phyloP scores from a whole-genome alignment of 306 rosid species.

The Prunus padus region DNA sequence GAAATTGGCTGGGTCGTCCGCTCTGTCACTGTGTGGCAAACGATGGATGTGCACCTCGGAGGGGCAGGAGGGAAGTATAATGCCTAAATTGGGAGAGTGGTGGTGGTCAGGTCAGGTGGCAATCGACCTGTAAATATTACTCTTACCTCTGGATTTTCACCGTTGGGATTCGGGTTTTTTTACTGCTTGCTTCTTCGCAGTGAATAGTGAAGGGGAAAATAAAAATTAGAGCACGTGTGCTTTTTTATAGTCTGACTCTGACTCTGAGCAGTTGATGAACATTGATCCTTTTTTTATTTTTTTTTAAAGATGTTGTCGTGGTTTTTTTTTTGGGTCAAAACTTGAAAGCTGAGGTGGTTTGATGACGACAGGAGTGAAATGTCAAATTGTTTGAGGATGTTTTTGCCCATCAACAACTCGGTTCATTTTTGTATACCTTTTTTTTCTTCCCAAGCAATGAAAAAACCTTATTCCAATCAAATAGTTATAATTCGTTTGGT shows the following conservation, averaged over 20 bases:
- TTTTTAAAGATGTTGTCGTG: background rate
- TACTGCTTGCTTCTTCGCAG: background rate
- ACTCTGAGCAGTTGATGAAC: background rate
- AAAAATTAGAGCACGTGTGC: background rate
- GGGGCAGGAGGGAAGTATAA: slow-evolving; percentile 1
- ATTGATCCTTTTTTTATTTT: background rate
- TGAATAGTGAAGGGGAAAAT: background rate
- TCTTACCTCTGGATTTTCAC: background rate
- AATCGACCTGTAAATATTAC: background rate
- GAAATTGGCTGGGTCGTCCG: slow-evolving; percentile 4
- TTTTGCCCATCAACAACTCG: background rate
- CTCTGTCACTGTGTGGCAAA: slow-evolving; percentile 26
- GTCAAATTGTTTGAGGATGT: background rate
- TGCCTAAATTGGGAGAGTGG: slow-evolving; percentile 3
- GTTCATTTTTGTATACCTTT: too few relatives aligned
- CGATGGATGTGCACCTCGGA: background rate
- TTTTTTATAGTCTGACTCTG: too few relatives aligned
- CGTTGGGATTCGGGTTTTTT: background rate
- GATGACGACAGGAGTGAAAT: too few relatives aligned
- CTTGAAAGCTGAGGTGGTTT: too few relatives aligned
- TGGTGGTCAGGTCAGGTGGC: background rate
- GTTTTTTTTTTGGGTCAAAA: background rate
- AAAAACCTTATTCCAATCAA: background rate
- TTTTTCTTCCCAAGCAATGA: background rate
- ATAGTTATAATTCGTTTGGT: too few relatives aligned